phyloP scores from a whole-genome alignment of 2,329 filamentous ascomycete genomes.

The Microdochium trichocladiopsis region DNA sequence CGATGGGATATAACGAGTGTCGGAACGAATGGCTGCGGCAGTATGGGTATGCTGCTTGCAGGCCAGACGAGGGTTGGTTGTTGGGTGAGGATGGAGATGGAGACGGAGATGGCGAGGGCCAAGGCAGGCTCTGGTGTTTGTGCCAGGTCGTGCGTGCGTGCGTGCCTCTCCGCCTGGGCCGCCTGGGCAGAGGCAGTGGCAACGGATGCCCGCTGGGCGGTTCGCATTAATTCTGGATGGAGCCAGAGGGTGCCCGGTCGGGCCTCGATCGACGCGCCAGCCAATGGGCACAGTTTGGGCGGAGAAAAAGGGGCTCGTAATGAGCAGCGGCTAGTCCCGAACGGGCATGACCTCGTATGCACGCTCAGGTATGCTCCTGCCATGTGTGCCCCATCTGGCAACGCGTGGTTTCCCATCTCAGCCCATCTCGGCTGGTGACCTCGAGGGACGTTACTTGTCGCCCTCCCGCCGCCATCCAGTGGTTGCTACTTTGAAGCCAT shows the following conservation, averaged over 20 bases:
- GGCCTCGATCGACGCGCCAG: not conserved
- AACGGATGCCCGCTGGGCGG: no score
- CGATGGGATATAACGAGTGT: not conserved
- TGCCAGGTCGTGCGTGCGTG: no score
- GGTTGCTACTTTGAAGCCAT: no score
- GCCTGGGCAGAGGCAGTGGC: not conserved
- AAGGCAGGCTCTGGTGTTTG: no score
- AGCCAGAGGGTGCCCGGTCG: not conserved
- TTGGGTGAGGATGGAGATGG: not conserved
- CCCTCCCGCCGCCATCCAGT: no score
- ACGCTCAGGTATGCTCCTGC: no score
- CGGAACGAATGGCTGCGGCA: not conserved
- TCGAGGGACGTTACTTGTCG: no score
- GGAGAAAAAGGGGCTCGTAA: not conserved
- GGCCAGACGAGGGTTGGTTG: not conserved
- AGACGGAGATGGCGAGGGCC: not conserved
- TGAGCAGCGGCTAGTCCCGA: not conserved
- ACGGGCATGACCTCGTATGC: not conserved
- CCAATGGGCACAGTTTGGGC: not conserved
- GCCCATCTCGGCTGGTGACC: no score
- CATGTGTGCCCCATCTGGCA: no score
- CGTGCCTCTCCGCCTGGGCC: no score
- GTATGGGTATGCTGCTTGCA: not conserved
- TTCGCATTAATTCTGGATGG: no score
- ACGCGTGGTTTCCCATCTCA: no score